Base-by-base conservation (phyloP, 2,329 filamentous ascomycete species). In the Penicillium sp. region DNA sequence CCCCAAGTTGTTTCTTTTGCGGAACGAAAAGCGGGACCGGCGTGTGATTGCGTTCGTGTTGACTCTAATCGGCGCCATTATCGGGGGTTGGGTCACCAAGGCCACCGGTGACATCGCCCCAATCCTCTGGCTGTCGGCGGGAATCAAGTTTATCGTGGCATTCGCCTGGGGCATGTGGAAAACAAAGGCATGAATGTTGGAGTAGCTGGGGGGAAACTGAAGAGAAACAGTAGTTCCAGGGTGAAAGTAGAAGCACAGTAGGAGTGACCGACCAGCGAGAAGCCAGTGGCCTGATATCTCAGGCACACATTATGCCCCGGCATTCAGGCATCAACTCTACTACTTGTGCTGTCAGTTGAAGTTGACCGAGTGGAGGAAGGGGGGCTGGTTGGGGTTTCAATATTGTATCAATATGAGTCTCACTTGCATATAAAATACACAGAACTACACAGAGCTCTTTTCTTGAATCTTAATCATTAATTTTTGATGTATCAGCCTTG, bases 51-150 rank as follows among this genome's bases (percentile, higher is more conserved):
- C 71, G 0, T 73, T 74, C 44, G 57, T 69, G 1, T 19, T 73
- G 30, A 72, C 70, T 0, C 50, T 74, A 26, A 54, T 72, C 2
- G 72, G 72, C 1, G 72, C 72, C 2, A 72, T 74, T 38, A 51
- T 69, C 3, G 72, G 72, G 0, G 72, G 72, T 33, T 73, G 70
- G 70, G 68, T 74, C 15, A 74, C 70, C 19, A 73, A 70, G 53
- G 68, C 61, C 12, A 70, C 70, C 0, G 60, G 56, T 19, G 59
- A 68, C 9, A 72, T 73, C 35, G 67, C 62, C 19, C 63, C 65
- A 3, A 65, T 64, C 4, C 51, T 73, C 37, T 74, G 71, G 71
- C 37, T 74, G 19, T 64, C 63, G 2, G 70, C 68, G 0, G 71
- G 69, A 0, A 65, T 73, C 15, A 74, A 74, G 33, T 53, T 68